Evolutionary conservation across 2,329 filamentous ascomycete genomes (phyloP).

Genomic region (Seiridium unicorne): DNA sequence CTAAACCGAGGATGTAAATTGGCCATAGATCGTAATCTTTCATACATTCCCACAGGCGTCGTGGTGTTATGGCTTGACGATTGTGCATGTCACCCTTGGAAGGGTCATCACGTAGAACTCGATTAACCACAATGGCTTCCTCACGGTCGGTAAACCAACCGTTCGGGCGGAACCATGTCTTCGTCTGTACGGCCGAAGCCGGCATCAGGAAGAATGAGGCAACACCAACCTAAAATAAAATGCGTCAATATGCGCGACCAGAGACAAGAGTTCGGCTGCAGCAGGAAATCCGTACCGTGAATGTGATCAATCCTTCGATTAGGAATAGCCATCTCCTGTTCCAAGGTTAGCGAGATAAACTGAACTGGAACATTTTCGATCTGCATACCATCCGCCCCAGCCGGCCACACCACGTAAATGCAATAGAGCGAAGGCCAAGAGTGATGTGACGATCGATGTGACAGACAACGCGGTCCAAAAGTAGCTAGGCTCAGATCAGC

Average conservation of each 20-base stretch:
- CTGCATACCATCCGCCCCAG: constrained; percentile 31
- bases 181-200: constrained; percentile 44
- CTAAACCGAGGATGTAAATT: constrained; percentile 47
- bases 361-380: neutral
- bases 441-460: constrained; percentile 30
- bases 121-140: constrained; percentile 57
- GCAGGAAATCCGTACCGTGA: constrained; percentile 22
- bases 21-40: constrained; percentile 58
- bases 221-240: constrained; percentile 38
- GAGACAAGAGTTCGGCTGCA: neutral
- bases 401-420: constrained; percentile 35
- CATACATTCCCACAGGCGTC: constrained; percentile 45
- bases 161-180: constrained; percentile 46
- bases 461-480: constrained; percentile 36
- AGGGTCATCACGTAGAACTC: constrained; percentile 55
- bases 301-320: constrained; percentile 54
- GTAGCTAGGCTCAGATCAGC: constrained; percentile 15
- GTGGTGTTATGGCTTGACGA: constrained; percentile 49
- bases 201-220: constrained; percentile 54
- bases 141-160: constrained; percentile 60
- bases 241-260: neutral
- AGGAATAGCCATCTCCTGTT: constrained; percentile 46
- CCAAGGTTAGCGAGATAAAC: neutral
- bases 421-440: constrained; percentile 35
- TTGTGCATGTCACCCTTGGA: constrained; percentile 59